Evolutionary conservation across 2,329 filamentous ascomycete genomes (phyloP), one percentile per base, ranked within the genome.

Genomic region (Sporothrix brasiliensis): DNA sequence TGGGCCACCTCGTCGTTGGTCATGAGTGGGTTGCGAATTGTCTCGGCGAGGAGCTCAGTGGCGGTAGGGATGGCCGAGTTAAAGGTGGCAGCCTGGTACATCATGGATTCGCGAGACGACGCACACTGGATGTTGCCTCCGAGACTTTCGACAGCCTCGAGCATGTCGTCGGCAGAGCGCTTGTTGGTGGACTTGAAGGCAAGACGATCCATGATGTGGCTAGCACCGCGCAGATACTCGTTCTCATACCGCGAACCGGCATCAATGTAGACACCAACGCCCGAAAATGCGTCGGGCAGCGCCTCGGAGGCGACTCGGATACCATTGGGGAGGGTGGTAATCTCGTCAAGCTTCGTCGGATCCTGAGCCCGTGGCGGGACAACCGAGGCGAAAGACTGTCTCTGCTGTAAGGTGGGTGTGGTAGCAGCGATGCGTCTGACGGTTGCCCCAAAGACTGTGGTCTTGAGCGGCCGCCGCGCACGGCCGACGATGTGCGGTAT

Each of bases 71-170:
- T 93, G 21, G 93, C 91, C 34, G 90, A 91, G 83, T 99, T 99
- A 87, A 99, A 99, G 41, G 94, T 97, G 34, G 95, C 95, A 1
- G 93, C 92, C 81, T 99, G 95, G 83, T 99, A 99, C 95, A 99
- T 99, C 82, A 99, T 88, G 70, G 93, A 93, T 81, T 99, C 95
- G 74, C 95, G 87, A 1, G 93, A 97, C 1, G 94, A 97, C 13
- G 94, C 94, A 81, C 95, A 99, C 81, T 98, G 94, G 72, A 99
- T 94, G 79, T 97, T 97, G 44, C 95, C 95, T 49, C 95, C 95
- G 3, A 99, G 84, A 0, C 89, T 90, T 81, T 98, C 95, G 47
- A 97, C 86, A 47, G 89, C 85, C 80, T 97, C 93, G 24, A 97
- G 84, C 89, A 98, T 95, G 75, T 93, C 85, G 80, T 97, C 94